These are phyloP conservation scores for Piedraia hortae DNA, from an alignment of 2,329 filamentous ascomycete genomes.

Conservation along the genomic window DNA sequence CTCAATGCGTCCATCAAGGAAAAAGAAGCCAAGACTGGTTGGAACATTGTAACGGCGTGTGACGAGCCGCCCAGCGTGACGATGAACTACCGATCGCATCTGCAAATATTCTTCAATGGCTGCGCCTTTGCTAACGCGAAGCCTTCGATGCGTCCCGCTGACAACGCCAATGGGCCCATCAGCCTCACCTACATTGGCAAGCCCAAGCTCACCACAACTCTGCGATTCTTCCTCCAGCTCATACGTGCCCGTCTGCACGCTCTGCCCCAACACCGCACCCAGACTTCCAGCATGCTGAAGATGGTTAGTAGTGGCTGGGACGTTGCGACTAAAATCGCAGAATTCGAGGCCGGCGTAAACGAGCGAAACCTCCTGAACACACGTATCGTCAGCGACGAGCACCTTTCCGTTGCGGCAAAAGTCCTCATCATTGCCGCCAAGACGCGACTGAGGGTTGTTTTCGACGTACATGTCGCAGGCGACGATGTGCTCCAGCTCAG, in stretches of 20 bases:
- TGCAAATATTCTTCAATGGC: conserved; percentile 46
- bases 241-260: conserved; percentile 40
- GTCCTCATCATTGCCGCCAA: too few species aligned
- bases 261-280: conserved; percentile 29
- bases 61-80: conserved; percentile 35
- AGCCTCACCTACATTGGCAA: conserved; percentile 42
- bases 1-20: conserved; percentile 44
- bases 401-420: conserved; percentile 36
- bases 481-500: too few species aligned
- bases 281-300: conserved; percentile 28
- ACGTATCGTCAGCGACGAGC: conserved; percentile 34
- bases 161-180: conserved; percentile 24
- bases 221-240: conserved; percentile 47
- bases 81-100: conserved; percentile 43
- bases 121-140: conserved; percentile 22
- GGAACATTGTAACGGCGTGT: conserved; percentile 36
- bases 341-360: conserved; percentile 33
- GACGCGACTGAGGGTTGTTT: too few species aligned
- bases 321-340: conserved; percentile 29
- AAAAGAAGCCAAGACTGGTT: conserved; percentile 39
- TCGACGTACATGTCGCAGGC: too few species aligned
- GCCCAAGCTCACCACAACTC: conserved; percentile 29
- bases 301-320: conserved; percentile 39
- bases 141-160: not conserved
- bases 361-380: conserved; percentile 37